Conservation (phyloP, 1,284 basidiomycete genomes). For the Boletus mariae region DNA sequence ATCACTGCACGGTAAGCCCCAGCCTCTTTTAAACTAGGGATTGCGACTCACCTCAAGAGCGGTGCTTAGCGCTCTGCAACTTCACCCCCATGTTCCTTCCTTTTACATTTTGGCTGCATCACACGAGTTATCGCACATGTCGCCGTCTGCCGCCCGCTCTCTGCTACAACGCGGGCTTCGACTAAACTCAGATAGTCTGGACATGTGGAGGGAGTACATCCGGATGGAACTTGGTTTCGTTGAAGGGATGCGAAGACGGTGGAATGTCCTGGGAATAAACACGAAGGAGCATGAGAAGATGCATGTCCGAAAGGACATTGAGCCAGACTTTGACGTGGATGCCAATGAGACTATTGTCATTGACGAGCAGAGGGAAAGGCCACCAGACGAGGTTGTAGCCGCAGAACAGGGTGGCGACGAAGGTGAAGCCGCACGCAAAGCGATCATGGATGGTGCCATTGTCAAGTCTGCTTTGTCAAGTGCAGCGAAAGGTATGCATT, state of each 20-base stretch:
- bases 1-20: constrained; percentile 66
- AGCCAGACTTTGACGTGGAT: constrained; percentile 24
- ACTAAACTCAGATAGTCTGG: constrained; percentile 63
- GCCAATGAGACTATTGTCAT: constrained; percentile 19
- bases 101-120: constrained; percentile 86
- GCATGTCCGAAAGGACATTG: constrained; percentile 19
- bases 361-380: constrained; percentile 22
- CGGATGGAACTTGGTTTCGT: constrained; percentile 90
- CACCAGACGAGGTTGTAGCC: constrained; percentile 25
- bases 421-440: constrained; percentile 49
- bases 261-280: constrained; percentile 72
- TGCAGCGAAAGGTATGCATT: constrained; percentile 58
- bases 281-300: constrained; percentile 28
- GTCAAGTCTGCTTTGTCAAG: constrained; percentile 64
- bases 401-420: constrained; percentile 39
- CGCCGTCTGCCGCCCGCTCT: constrained; percentile 79
- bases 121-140: constrained; percentile 78
- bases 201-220: constrained; percentile 86
- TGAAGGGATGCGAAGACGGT: constrained; percentile 78
- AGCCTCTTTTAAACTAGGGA: not conserved
- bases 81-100: constrained; percentile 77
- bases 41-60: constrained; percentile 4
- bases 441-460: constrained; percentile 69
- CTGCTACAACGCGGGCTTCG: constrained; percentile 85
- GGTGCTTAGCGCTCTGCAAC: constrained; percentile 67